These are phyloP conservation scores for Nothophytophthora sp. DNA, from an alignment of 352 stramenopile species.

Conservation along the genomic window DNA sequence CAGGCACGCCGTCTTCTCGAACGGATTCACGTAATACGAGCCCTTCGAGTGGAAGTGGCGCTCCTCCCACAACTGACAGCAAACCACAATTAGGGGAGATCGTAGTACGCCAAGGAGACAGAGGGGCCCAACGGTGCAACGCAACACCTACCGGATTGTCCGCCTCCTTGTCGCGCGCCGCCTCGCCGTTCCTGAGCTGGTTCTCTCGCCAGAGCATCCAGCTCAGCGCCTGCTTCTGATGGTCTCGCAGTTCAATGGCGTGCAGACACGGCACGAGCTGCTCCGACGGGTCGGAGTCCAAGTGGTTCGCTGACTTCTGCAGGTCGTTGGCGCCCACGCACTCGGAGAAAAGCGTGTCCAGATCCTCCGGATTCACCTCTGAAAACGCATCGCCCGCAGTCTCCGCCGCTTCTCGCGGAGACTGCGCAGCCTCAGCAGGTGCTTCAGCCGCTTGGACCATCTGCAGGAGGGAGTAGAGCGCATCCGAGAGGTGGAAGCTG, in stretches of 20 bases:
- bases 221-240: slow-evolving; percentile 81
- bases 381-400: slow-evolving; percentile 9
- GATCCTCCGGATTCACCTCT: slow-evolving; percentile 34
- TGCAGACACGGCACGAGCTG: slow-evolving; percentile 52
- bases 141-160: slow-evolving; percentile 44
- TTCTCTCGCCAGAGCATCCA: slow-evolving; percentile 90
- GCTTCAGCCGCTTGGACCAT: slow-evolving; percentile 28
- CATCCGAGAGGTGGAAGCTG: slow-evolving; percentile 66
- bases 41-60: slow-evolving; percentile 43
- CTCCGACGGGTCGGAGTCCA: slow-evolving; percentile 26
- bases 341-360: slow-evolving; percentile 75
- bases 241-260: slow-evolving; percentile 66
- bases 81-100: no score
- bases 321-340: slow-evolving; percentile 39
- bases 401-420: slow-evolving; percentile 1
- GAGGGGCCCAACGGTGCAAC: no score
- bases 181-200: slow-evolving; percentile 18
- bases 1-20: slow-evolving; percentile 79
- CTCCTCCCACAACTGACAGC: slow-evolving; percentile 71
- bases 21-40: slow-evolving; percentile 83
- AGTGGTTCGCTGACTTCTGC: slow-evolving; percentile 7
- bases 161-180: slow-evolving; percentile 29
- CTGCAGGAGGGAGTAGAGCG: slow-evolving; percentile 63
- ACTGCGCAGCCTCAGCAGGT: slow-evolving; percentile 8
- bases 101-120: no score